Conservation (phyloP, 305 asterid genomes). For the Fraxinus xanthoxyloides region DNA sequence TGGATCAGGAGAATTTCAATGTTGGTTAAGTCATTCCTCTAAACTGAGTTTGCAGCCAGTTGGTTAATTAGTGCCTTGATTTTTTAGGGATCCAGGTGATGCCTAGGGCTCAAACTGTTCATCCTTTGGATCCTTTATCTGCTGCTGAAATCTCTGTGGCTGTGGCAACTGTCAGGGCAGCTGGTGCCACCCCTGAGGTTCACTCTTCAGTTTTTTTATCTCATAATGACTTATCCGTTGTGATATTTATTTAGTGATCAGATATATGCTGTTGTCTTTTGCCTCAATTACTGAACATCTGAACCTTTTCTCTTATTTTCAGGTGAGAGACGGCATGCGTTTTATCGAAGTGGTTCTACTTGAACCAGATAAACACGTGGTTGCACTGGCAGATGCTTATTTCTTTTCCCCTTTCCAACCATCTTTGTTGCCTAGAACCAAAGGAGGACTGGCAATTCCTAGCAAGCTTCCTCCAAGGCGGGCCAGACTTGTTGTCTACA, state of each 20-base stretch:
- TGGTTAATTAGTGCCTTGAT: constrained; percentile 22
- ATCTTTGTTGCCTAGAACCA: constrained; percentile 71
- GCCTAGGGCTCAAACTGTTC: constrained; percentile 71
- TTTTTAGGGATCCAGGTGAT: constrained; percentile 48
- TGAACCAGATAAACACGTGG: constrained; percentile 85
- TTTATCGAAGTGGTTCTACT: constrained; percentile 84
- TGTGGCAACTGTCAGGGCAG: constrained; percentile 79
- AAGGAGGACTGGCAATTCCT: constrained; percentile 82
- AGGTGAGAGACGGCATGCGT: constrained; percentile 97
- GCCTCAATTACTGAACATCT: constrained; percentile 1
- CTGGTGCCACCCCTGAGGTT: constrained; percentile 92
- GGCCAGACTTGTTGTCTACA: constrained; percentile 85
- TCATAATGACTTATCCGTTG: background rate
- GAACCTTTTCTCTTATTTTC: constrained; percentile 19
- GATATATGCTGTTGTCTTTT: background rate
- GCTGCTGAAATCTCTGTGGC: constrained; percentile 80
- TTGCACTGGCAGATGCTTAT: constrained; percentile 95
- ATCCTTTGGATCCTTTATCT: constrained; percentile 83
- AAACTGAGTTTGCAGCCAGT: background rate
- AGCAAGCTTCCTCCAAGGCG: constrained; percentile 90
- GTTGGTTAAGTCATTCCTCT: constrained; percentile 2
- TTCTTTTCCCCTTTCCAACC: constrained; percentile 98
- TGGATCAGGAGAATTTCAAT: constrained; percentile 14
- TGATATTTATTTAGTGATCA: background rate
- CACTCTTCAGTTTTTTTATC: constrained; percentile 10